phyloP scores from a whole-genome alignment of 345 rosid species.

The Isatis tinctoria region DNA sequence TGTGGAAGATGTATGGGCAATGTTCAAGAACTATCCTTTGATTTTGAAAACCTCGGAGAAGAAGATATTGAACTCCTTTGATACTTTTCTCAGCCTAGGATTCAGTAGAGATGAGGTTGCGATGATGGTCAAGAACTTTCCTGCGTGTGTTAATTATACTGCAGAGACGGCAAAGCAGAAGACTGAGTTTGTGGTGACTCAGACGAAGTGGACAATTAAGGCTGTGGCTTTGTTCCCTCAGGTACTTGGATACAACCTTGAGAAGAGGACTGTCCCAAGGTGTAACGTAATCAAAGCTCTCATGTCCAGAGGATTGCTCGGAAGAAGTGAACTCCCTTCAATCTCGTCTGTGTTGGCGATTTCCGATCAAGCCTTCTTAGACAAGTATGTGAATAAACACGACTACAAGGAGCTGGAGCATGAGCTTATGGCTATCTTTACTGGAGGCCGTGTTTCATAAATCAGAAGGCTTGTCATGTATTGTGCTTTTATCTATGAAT shows the following conservation, averaged over 20 bases:
- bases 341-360: neutral
- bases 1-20: slow-evolving; percentile 8
- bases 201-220: slow-evolving; percentile 32
- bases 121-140: neutral
- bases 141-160: neutral
- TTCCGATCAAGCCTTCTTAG: neutral
- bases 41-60: slow-evolving; percentile 4
- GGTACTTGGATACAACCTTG: slow-evolving; percentile 18
- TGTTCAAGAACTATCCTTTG: slow-evolving; percentile 22
- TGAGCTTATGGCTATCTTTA: slow-evolving; percentile 1
- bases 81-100: slow-evolving; percentile 19
- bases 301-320: slow-evolving; percentile 14
- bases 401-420: neutral
- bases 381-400: neutral
- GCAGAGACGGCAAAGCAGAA: neutral
- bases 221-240: slow-evolving; percentile 8
- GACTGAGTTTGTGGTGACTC: slow-evolving; percentile 33
- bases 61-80: slow-evolving; percentile 14
- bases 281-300: slow-evolving; percentile 26
- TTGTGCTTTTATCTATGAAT: too few relatives aligned
- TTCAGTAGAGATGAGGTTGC: slow-evolving; percentile 20
- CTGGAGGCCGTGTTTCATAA: neutral
- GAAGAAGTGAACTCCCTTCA: neutral
- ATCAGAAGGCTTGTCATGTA: neutral
- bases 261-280: slow-evolving; percentile 36